Evolutionary conservation across 495 filamentous ascomycete genomes (phyloP), one percentile per base, ranked within the genome.

Genomic region (Amphirosellinia nigrospora): DNA sequence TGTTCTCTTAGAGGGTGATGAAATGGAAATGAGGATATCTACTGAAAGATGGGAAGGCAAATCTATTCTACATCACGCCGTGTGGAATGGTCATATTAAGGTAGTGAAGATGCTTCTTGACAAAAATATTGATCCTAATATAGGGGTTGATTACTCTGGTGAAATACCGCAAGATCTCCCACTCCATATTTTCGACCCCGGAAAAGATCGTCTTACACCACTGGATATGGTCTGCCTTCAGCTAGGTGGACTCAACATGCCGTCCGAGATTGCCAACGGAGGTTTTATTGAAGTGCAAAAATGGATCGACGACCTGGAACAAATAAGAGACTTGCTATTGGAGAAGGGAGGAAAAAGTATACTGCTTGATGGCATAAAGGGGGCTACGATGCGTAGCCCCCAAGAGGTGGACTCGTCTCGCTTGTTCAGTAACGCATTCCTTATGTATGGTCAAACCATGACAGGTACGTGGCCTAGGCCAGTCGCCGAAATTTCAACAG

Each of bases 251-350:
- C 13, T 30, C 23, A 34, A 6, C 52, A 56, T 56, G 28, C 52
- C 52, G 10, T 4, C 15, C 9, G 23, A 34, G 28, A 56, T 56
- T 6, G 23, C 52, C 10, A 15, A 32, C 2, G 52, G 23, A 13
- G 52, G 52, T 21, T 56, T 56, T 10, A 56, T 56, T 13, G 52
- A 56, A 56, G 52, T 56, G 13, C 52, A 56, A 13, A 56, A 32
- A 28, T 56, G 52, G 52, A 28, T 16, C 4, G 28, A 32, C 19
- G 52, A 56, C 13, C 52, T 56, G 10, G 52, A 56, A 56, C 15
- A 56, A 21, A 56, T 56, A 28, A 28, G 52, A 21, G 28, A 16
- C 13, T 32, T 56, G 28, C 23, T 56, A 1, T 15, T 56, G 13
- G 28, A 56, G 11, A 56, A 32, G 11, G 52, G 52, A 56, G 52